Evolutionary conservation across 257 asterid species (phyloP), one percentile per base, ranked within the genome.

Genomic region (Handroanthus guayacan): DNA sequence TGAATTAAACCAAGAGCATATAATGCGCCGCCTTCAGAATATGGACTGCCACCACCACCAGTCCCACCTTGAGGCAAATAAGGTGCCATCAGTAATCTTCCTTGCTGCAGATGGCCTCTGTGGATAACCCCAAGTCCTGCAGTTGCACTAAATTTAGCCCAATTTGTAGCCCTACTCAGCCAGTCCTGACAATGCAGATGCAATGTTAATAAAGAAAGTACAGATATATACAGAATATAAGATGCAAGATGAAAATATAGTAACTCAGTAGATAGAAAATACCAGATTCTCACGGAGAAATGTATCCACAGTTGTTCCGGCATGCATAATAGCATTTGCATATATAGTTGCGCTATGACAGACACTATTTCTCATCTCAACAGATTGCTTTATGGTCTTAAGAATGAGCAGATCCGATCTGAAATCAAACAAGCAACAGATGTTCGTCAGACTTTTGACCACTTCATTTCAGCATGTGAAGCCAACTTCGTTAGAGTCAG

Each of bases 101-200:
- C 98, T 82, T 93, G 98, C 84, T 89, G 96, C 78, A 93, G 86
- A 79, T 95, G 99, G 75, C 99, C 99, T 69, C 89, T 84, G 87
- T 95, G 99, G 67, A 95, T 93, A 63, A 95, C 98, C 48, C 99
- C 99, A 62, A 95, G 89, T 36, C 99, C 99, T 13, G 99, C 99
- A 34, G 97, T 93, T 61, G 99, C 99, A 79, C 98, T 95, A 81
- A 95, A 95, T 72, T 95, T 93, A 60, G 99, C 98, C 99, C 99
- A 95, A 80, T 93, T 93, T 20, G 98, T 89, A 71, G 99, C 97
- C 83, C 98, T 88, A 79, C 97, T 91, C 61, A 95, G 89, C 99
- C 98, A 95, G 78, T 95, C 98, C 99, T 95, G 88, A 64, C 16
- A 80, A 58, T 36, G 65, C 9, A 57, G 34, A 79, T 25, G 31